phyloP scores from a whole-genome alignment of 495 filamentous ascomycete species.

The Daldinia concentrica region DNA sequence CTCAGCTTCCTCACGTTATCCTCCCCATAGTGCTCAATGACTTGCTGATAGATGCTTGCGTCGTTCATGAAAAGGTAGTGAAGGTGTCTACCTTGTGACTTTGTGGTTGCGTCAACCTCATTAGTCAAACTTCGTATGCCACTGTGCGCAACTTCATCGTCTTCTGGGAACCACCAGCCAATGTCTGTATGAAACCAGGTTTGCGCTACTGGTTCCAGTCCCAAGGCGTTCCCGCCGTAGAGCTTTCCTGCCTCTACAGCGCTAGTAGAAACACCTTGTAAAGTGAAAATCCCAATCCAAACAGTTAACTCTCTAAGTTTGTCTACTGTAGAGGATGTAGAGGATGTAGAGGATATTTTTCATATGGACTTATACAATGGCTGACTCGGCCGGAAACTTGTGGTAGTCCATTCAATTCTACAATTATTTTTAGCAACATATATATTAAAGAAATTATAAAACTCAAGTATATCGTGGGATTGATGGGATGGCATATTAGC shows the following conservation, averaged over 20 bases:
- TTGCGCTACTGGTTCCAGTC: background rate
- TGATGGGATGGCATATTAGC: background rate
- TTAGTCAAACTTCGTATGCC: background rate
- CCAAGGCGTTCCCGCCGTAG: background rate
- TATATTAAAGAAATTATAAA: background rate
- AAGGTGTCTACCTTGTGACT: background rate
- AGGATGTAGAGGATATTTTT: background rate
- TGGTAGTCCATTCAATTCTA: background rate
- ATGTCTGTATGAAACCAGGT: background rate
- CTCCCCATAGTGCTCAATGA: background rate
- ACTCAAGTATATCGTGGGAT: background rate
- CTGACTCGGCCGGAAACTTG: background rate
- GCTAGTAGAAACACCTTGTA: background rate
- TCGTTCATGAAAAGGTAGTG: background rate
- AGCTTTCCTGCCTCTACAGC: background rate
- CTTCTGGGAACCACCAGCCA: background rate
- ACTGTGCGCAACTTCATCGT: background rate
- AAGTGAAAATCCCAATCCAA: background rate
- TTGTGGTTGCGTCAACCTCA: background rate
- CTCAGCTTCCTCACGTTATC: background rate
- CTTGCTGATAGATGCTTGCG: background rate
- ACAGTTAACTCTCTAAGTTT: background rate
- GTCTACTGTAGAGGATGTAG: background rate
- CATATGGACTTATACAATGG: background rate
- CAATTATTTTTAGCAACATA: background rate